These are phyloP conservation scores for Cutaneotrichosporon arboriforme DNA, from an alignment of 1,284 basidiomycete genomes.

Conservation along the genomic window DNA sequence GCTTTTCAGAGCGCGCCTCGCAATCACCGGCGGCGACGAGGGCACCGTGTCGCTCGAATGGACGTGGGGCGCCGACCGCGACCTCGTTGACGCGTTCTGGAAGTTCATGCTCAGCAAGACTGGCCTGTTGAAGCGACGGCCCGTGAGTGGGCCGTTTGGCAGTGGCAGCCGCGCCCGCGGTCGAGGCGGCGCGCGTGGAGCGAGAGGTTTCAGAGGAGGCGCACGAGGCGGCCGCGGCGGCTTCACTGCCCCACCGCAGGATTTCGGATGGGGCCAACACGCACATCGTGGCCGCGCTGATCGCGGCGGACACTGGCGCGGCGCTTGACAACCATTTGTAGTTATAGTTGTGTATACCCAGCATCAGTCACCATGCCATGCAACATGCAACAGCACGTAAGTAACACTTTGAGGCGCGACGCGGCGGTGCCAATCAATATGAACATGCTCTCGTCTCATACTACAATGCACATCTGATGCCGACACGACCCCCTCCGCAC, in stretches of 20 bases:
- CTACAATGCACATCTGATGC: constrained; percentile 19
- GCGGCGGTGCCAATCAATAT: not conserved
- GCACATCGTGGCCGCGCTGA: not conserved
- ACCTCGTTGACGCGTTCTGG: constrained; percentile 63
- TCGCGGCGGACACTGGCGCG: not conserved
- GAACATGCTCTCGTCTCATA: constrained; percentile 15
- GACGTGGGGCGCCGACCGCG: constrained; percentile 59
- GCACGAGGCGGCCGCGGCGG: not conserved
- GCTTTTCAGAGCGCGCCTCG: constrained; percentile 29
- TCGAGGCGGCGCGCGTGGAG: not conserved
- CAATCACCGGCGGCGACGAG: constrained; percentile 3
- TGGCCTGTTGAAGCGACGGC: constrained; percentile 19
- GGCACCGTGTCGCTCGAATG: constrained; percentile 55
- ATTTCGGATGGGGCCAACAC: not conserved
- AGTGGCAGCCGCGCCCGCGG: not conserved
- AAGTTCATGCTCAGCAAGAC: constrained; percentile 55
- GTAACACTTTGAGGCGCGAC: no score
- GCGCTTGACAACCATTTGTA: not conserved
- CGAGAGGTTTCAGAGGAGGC: not conserved
- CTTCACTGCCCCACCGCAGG: not conserved
- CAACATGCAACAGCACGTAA: no score
- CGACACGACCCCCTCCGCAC: not conserved
- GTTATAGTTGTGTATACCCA: no score
- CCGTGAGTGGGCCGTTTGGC: not conserved
- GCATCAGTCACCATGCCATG: no score